Base-by-base conservation (phyloP, 306 rosid species). In the Dalbergia cultrata region DNA sequence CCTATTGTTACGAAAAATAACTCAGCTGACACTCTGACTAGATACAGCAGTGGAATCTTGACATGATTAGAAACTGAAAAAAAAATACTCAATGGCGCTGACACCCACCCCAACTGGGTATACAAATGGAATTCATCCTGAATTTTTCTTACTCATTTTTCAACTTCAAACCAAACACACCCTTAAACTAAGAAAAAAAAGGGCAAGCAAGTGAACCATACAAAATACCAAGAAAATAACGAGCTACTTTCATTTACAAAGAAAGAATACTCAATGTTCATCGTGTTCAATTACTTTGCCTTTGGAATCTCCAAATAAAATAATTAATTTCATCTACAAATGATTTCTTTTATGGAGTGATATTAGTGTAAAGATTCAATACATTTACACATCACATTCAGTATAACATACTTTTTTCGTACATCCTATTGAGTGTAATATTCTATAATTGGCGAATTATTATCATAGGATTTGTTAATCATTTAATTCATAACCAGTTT, bases 271-370 rank as follows among this genome's bases (percentile, higher is more conserved):
- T 49, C 17, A 65, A 52, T 39, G 17, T 17, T 37, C 65, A 66
- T 61, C 18, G 44, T 70, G 70, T 61, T 50, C 74, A 73, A 67
- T 81, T 67, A 34, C 57, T 19, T 60, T 75, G 57, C 18, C 31
- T 26, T 26, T 0, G 31, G 31, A 72, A 39, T 34, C 53, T 54
- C 31, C 37, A 57, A 72, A 56, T 72, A 6, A 56, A 72, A 72
- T 37, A 72, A 56, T 39, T 72, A 37, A 18, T 72, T 35, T 72
- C 22, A 56, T 72, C 53, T 56, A 33, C 37, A n/a, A 53, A 6
- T 13, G 53, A 56, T 7, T 57, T 72, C 17, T 56, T 56, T 19
- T 5, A 7, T 4, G 61, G 70, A 78, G 4, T 63, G n/a, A 63
- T 34, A 34, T 65, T 65, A 39, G 6, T 50, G 14, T 6, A 6